These are phyloP conservation scores for Neonectria faginata DNA, from an alignment of 2,329 filamentous ascomycete genomes.

Conservation along the genomic window DNA sequence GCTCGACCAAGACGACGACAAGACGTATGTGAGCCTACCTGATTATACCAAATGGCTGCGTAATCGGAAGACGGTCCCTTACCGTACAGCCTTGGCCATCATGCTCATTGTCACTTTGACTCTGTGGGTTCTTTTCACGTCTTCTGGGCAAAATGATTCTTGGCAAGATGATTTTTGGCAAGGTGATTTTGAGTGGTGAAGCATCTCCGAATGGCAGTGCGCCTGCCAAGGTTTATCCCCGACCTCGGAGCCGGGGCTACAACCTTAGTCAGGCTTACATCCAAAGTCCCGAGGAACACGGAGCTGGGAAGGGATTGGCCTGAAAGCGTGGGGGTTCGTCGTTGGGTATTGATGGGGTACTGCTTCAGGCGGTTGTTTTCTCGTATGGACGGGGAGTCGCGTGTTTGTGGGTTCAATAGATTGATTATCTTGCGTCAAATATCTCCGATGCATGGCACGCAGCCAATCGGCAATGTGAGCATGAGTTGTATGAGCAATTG, in stretches of 20 bases:
- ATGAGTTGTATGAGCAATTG: background rate
- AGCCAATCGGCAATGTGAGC: background rate
- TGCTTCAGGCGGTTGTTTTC: constrained; percentile 13
- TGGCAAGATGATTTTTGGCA: too few species aligned
- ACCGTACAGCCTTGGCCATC: constrained; percentile 24
- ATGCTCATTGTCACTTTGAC: constrained; percentile 22
- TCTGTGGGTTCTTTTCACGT: constrained; percentile 20
- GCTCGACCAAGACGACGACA: constrained; percentile 38
- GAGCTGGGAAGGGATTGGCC: constrained; percentile 3
- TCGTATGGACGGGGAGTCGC: background rate
- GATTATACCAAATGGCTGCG: constrained; percentile 38
- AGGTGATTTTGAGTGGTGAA: constrained; percentile 14
- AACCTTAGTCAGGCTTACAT: background rate
- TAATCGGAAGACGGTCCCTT: constrained; percentile 28
- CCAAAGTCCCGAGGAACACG: background rate
- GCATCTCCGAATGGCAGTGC: constrained; percentile 15
- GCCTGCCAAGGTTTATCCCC: constrained; percentile 6
- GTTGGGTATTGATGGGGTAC: constrained; percentile 6
- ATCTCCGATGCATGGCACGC: background rate
- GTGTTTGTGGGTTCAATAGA: constrained; percentile 11
- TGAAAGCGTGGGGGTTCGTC: constrained; percentile 24
- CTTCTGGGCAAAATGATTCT: constrained; percentile 16
- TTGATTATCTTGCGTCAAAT: constrained; percentile 12
- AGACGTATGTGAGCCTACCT: constrained; percentile 33
- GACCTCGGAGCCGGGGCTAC: constrained; percentile 4